Conservation (phyloP, 2,329 filamentous ascomycete genomes). For the Geosmithia putterillii region DNA sequence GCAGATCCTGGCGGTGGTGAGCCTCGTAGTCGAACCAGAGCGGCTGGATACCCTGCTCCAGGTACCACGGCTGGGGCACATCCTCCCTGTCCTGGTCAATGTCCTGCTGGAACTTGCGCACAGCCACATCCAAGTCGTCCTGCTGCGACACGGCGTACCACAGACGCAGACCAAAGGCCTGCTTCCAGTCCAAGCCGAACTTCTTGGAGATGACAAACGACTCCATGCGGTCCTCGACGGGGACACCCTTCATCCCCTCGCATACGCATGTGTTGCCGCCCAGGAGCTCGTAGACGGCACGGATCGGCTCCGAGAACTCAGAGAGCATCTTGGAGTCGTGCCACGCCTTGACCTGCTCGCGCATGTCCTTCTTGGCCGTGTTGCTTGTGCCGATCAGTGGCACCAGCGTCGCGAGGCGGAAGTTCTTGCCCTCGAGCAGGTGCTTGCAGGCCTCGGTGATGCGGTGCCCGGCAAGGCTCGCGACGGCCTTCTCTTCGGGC, state of each 20-base stretch:
- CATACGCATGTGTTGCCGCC: conserved; percentile 79
- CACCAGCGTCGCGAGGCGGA: conserved; percentile 73
- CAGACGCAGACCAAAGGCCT: conserved; percentile 79
- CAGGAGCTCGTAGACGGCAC: conserved; percentile 80
- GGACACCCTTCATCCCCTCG: conserved; percentile 59
- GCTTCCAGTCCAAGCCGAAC: conserved; percentile 85
- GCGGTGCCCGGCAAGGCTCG: conserved; percentile 66
- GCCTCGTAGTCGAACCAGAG: conserved; percentile 49
- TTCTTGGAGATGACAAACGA: conserved; percentile 73
- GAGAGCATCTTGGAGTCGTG: conserved; percentile 69
- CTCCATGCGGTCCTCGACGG: conserved; percentile 67
- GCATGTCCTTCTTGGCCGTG: conserved; percentile 60
- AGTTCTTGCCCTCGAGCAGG: conserved; percentile 64
- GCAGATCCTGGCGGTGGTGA: conserved; percentile 56
- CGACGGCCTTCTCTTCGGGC: conserved; percentile 72
- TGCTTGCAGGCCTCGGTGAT: conserved; percentile 73
- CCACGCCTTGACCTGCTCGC: conserved; percentile 74
- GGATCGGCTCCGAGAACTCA: conserved; percentile 74
- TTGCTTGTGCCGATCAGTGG: conserved; percentile 68
- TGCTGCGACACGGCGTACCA: conserved; percentile 70
- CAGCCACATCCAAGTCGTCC: conserved; percentile 59
- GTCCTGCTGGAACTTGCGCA: conserved; percentile 62
- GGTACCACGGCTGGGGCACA: conserved; percentile 60
- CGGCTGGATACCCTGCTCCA: conserved; percentile 43
- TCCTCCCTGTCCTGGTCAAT: conserved; percentile 60